Evolutionary conservation across 345 rosid species (phyloP).

Genomic region (Rhodamnia rubescens): DNA sequence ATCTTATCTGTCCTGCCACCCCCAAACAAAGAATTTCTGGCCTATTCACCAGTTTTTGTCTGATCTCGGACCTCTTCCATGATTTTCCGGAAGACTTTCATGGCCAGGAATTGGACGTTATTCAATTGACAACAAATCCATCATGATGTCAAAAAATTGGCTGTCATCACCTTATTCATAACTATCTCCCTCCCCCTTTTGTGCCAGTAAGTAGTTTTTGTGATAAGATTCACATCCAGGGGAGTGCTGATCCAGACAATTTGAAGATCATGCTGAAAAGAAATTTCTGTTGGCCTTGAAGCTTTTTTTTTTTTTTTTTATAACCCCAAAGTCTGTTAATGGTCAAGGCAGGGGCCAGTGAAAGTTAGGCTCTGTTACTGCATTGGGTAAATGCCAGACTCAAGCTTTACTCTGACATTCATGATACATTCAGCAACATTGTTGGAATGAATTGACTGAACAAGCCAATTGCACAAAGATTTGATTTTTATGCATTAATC

Average conservation of each 20-base stretch:
- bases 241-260: background rate
- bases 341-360: background rate
- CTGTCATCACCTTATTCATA: background rate
- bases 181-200: background rate
- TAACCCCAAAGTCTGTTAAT: too few species aligned
- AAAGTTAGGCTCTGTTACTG: background rate
- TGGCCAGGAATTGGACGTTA: constrained; percentile 7
- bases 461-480: background rate
- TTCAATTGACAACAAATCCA: constrained; percentile 14
- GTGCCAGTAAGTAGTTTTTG: background rate
- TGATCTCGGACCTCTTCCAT: constrained; percentile 4
- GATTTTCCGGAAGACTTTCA: constrained; percentile 27
- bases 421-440: background rate
- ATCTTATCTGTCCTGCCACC: constrained; percentile 33
- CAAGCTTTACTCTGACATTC: background rate
- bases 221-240: background rate
- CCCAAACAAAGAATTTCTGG: constrained; percentile 15
- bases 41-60: constrained; percentile 3
- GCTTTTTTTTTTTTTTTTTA: too few species aligned
- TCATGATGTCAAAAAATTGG: background rate
- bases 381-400: too few species aligned
- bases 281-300: too few species aligned
- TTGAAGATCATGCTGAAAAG: too few species aligned
- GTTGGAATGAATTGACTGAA: background rate
- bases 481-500: background rate